Base-by-base conservation (phyloP, 352 stramenopile species). In the Blastocystis hominis region DNA sequence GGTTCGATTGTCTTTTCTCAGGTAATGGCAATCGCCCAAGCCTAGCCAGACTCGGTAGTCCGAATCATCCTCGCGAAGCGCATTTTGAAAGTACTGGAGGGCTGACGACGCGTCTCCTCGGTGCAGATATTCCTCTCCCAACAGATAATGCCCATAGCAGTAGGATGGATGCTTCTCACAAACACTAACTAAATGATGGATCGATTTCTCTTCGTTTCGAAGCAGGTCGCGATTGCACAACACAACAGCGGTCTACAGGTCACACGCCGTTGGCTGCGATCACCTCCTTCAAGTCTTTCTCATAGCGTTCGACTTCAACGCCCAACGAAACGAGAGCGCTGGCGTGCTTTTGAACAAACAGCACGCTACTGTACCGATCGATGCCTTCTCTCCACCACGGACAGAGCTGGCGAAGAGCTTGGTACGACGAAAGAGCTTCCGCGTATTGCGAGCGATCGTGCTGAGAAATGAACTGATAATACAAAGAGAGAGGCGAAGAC, bases 1-100 rank as follows among this genome's bases (percentile, higher is more conserved):
- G n/a, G 46, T 64, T 3, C 36, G 40, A 2, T 42, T 46, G 1
- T 84, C 72, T 20, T 59, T 59, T 15, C 66, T 30, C 13, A 84
- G 34, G 1, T 38, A 15, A 30, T 84, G 61, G 50, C 72, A 84
- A 68, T 84, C 72, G 3, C 72, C 72, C 47, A 84, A 34, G 64
- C 72, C 72, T 9, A 84, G 24, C 72, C 72, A 84, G 34, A 84
- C 72, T 20, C 72, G 72, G 47, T 69, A 66, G 34, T 84, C 72
- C 7, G 17, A 24, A 15, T 56, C 44, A 44, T 24, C 24, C 1
- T 46, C 17, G 5, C 72, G 72, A n/a, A 84, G 56, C 2, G 72
- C 72, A 44, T 40, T 53, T 46, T 50, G 72, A 44, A 84, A 84
- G n/a, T 13, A 3, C 10, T 84, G 17, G 7, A 84, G 17, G 3